phyloP scores from a whole-genome alignment of 2,329 filamentous ascomycete species.

The Cordyceps fumosorosea region DNA sequence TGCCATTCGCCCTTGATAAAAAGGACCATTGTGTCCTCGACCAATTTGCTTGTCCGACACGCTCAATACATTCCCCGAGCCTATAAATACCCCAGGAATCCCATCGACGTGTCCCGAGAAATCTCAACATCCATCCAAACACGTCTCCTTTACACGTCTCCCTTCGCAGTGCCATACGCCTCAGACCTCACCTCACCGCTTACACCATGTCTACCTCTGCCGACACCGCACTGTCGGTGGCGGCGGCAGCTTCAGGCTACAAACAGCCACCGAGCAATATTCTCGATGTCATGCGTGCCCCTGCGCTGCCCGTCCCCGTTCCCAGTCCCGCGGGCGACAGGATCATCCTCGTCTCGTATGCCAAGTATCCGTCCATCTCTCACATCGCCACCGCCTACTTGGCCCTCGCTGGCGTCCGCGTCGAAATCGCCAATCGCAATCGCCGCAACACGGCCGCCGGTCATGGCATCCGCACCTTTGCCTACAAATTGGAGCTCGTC shows the following conservation, averaged over 20 bases:
- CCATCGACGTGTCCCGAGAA: background rate
- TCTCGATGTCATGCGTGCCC: conserved; percentile 8
- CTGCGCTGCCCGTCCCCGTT: background rate
- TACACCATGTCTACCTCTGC: conserved; percentile 2
- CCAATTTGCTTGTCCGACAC: background rate
- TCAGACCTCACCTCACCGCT: background rate
- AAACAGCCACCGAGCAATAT: conserved; percentile 2
- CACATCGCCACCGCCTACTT: background rate
- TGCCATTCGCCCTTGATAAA: background rate
- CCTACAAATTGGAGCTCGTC: conserved; percentile 6
- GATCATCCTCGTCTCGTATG: conserved; percentile 1
- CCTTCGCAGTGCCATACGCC: background rate
- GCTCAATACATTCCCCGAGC: background rate
- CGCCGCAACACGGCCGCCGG: conserved; percentile 2
- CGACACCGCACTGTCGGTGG: background rate
- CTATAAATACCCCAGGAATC: background rate
- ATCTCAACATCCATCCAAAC: background rate
- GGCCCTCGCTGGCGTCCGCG: conserved; percentile 7
- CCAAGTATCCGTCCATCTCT: conserved; percentile 5
- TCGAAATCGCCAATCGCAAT: conserved; percentile 5
- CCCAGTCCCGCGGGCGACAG: conserved; percentile 1
- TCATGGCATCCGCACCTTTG: conserved; percentile 8
- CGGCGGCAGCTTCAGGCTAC: conserved; percentile 1
- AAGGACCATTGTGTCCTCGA: conserved; percentile 6
- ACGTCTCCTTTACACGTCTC: too few species aligned